Evolutionary conservation across 768 basidiomycete species (phyloP), one percentile per base, ranked within the genome.

Genomic region (Phaffia australis): DNA sequence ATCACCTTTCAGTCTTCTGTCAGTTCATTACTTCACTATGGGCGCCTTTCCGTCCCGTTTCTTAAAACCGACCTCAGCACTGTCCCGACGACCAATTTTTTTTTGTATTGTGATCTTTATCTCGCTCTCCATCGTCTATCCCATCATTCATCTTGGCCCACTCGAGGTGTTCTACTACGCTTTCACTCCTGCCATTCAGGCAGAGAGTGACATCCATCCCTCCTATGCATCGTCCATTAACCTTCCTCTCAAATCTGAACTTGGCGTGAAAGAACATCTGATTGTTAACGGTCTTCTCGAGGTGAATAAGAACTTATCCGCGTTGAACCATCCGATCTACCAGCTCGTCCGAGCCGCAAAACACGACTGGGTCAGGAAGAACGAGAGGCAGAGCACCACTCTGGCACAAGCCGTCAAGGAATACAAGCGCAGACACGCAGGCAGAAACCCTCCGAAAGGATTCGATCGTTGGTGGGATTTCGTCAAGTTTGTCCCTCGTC

Each of bases 391-490:
- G 71, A 70, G 69, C 42, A 69, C 59, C 66, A 73, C 74, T 16
- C 68, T 75, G 32, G 59, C 60, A 21, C 68, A 71, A 23, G 74
- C 73, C 0, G 72, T 74, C 11, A 55, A 56, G 42, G 74, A 75
- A 69, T 75, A 75, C 66, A 69, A 67, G 65, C 66, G 70, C 54
- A 66, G 74, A 35, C 71, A 73, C 60, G 49, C 60, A 23, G 71
- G 71, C 3, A 59, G 64, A 56, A 35, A 55, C 14, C 74, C 74
- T 18, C 74, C 74, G 15, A 73, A 72, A 58, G 74, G 73, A n/a
- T 75, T 75, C 60, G 74, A 75, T 67, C 72, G 71, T 65, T 75
- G 74, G 74, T 75, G 74, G 74, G 61, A 56, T 27, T 73, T 70
- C 56, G 71, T 74, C 19, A 61, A 71, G 74, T 75, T 62, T 63